These are phyloP conservation scores for Flaveria bidentis DNA, from an alignment of 129 eudicot genomes.

Conservation along the genomic window DNA sequence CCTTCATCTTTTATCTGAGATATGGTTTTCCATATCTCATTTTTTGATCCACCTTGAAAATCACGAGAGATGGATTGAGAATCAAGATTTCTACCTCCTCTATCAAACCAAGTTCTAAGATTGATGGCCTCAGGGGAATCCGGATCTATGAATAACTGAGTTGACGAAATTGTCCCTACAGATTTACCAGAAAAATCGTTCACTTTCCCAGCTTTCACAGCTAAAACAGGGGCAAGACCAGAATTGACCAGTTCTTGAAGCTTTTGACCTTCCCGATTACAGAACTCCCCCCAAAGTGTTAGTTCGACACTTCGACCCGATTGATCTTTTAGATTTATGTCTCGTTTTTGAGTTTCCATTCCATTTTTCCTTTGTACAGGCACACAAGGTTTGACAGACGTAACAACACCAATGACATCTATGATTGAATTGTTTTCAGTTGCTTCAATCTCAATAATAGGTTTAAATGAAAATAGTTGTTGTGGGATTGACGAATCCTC, in stretches of 20 bases:
- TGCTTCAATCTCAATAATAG: slow-evolving; percentile 77
- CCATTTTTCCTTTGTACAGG: slow-evolving; percentile 87
- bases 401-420: slow-evolving; percentile 82
- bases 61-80: slow-evolving; percentile 86
- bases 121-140: slow-evolving; percentile 64
- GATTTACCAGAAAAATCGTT: slow-evolving; percentile 90
- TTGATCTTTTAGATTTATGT: slow-evolving; percentile 73
- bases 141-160: slow-evolving; percentile 86
- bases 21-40: slow-evolving; percentile 65
- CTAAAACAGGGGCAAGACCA: slow-evolving; percentile 74
- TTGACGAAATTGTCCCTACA: slow-evolving; percentile 77
- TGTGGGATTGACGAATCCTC: slow-evolving; percentile 90
- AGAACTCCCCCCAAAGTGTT: slow-evolving; percentile 96
- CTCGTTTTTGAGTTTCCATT: slow-evolving; percentile 95
- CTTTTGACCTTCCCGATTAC: slow-evolving; percentile 87
- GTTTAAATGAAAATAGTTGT: slow-evolving; percentile 79
- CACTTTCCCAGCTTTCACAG: slow-evolving; percentile 89
- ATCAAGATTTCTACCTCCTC: slow-evolving; percentile 56
- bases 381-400: slow-evolving; percentile 73
- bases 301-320: slow-evolving; percentile 77
- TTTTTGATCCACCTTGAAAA: slow-evolving; percentile 59
- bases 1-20: slow-evolving; percentile 90
- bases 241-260: slow-evolving; percentile 67
- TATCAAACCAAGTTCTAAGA: slow-evolving; percentile 67
- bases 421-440: slow-evolving; percentile 74